Evolutionary conservation across 176 grass and related monocot species (phyloP).

Genomic region (Oryza punctata): DNA sequence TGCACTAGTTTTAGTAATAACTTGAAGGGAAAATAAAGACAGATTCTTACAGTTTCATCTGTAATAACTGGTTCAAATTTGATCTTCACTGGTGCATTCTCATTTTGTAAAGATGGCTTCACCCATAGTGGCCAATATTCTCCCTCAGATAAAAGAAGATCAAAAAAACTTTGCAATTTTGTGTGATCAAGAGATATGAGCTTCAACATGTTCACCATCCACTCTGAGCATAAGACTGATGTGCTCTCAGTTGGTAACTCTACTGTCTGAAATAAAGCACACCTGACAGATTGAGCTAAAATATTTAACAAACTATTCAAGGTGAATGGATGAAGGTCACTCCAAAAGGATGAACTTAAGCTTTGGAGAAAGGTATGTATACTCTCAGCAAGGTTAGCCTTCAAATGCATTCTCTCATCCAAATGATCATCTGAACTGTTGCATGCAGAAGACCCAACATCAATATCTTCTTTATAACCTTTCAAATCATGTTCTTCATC

Average conservation of each 20-base stretch:
- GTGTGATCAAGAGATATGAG: conserved; percentile 56
- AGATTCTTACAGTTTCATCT: conserved; percentile 43
- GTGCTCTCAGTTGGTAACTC: conserved; percentile 42
- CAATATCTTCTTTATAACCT: conserved; percentile 23
- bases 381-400: conserved; percentile 57
- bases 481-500: conserved; percentile 42
- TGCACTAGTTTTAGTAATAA: conserved; percentile 11
- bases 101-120: conserved; percentile 47
- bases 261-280: conserved; percentile 62
- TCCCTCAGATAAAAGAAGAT: conserved; percentile 70
- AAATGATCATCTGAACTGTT: conserved; percentile 34
- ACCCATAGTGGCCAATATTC: conserved; percentile 86
- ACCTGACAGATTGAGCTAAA: conserved; percentile 78
- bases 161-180: conserved; percentile 65
- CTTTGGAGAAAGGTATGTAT: conserved; percentile 55
- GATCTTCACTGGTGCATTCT: conserved; percentile 26
- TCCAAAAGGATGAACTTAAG: conserved; percentile 69
- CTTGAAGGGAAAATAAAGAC: background rate
- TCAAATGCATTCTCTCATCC: conserved; percentile 43
- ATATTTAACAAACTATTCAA: conserved; percentile 58
- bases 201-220: conserved; percentile 64
- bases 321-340: conserved; percentile 47
- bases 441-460: conserved; percentile 12
- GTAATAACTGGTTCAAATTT: conserved; percentile 28
- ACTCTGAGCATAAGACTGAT: conserved; percentile 64